These are phyloP conservation scores for Ceratocystis cubensis DNA, from an alignment of 2,329 filamentous ascomycete genomes.

Conservation along the genomic window DNA sequence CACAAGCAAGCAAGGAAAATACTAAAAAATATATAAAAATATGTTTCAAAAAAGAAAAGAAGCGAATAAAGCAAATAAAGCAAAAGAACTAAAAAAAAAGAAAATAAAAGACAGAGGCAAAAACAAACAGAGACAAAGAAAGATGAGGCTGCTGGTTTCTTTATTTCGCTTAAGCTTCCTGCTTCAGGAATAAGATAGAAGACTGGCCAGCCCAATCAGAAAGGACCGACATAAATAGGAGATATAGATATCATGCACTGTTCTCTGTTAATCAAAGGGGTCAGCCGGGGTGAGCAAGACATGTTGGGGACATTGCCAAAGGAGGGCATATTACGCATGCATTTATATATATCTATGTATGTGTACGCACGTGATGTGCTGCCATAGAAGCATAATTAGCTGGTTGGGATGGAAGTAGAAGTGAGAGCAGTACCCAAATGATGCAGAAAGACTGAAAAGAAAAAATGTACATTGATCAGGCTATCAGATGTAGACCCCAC, in stretches of 20 bases:
- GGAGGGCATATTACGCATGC: not conserved
- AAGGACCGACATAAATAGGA: no score
- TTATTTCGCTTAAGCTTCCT: constrained; percentile 7
- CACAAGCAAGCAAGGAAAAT: no score
- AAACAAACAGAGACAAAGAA: not conserved
- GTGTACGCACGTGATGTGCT: not conserved
- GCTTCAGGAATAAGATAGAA: not conserved
- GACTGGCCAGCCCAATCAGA: not conserved
- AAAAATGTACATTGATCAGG: no score
- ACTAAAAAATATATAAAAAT: no score
- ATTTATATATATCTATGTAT: no score
- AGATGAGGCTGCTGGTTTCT: not conserved
- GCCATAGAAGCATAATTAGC: not conserved
- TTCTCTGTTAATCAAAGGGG: not conserved
- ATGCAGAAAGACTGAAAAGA: no score
- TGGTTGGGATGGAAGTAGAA: no score
- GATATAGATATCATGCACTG: no score
- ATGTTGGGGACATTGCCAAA: not conserved
- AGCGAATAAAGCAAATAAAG: not conserved
- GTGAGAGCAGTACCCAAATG: no score
- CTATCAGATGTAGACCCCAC: no score
- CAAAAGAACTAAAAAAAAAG: not conserved
- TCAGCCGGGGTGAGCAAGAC: not conserved
- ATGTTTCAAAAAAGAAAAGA: no score
- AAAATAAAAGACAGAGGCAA: not conserved